phyloP scores from a whole-genome alignment of 2,329 filamentous ascomycete genomes.

The Chalara sp. region DNA sequence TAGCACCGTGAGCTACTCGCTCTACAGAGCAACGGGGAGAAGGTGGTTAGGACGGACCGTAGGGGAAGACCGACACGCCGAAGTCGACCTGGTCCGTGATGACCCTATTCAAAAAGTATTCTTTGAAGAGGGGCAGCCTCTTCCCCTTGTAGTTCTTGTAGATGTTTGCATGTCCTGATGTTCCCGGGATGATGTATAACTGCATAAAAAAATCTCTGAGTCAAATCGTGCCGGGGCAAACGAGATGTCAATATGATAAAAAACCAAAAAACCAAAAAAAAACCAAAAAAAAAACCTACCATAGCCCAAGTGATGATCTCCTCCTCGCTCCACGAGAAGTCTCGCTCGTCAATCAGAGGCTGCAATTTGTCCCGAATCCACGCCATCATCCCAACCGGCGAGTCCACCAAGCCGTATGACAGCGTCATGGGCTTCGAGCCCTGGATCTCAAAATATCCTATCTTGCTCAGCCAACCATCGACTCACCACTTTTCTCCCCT shows the following conservation, averaged over 20 bases:
- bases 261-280: no score
- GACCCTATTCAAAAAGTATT: background rate
- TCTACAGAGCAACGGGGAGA: background rate
- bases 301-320: slow-evolving; percentile 63
- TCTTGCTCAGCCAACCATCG: slow-evolving; percentile 4
- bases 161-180: slow-evolving; percentile 13
- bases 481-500: no score
- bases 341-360: slow-evolving; percentile 29
- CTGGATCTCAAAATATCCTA: slow-evolving; percentile 18
- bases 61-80: slow-evolving; percentile 17
- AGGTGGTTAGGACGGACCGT: slow-evolving; percentile 4
- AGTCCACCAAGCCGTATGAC: slow-evolving; percentile 14
- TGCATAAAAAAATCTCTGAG: background rate
- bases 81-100: slow-evolving; percentile 14
- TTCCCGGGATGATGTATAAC: slow-evolving; percentile 15
- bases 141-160: slow-evolving; percentile 15
- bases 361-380: slow-evolving; percentile 19
- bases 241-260: no score
- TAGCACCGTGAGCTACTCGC: background rate
- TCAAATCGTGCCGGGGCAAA: background rate
- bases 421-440: slow-evolving; percentile 18
- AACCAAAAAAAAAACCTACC: slow-evolving; percentile 1
- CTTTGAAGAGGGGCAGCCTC: slow-evolving; percentile 2
- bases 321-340: slow-evolving; percentile 64
- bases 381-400: slow-evolving; percentile 15